Percentiles rank a stretch among this genome's conserved stretches.
phyloP scores from a whole-genome alignment of 2,329 filamentous ascomycete genomes.

The Graphiopsis chlorocephala region DNA sequence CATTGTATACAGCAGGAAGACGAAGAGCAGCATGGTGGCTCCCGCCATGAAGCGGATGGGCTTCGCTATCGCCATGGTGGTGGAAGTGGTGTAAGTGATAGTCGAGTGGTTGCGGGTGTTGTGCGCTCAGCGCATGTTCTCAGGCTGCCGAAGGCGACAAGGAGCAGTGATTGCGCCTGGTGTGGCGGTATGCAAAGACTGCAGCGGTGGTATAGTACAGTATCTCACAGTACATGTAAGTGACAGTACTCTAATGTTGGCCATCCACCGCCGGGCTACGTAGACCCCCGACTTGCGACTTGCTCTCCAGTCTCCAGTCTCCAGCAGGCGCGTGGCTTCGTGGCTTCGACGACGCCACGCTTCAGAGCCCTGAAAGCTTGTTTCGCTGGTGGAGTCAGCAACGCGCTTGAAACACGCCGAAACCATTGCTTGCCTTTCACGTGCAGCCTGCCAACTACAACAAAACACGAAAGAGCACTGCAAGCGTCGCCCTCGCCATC shows the following conservation, averaged over 20 bases:
- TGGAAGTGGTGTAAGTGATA: neutral
- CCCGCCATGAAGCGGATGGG: slow-evolving; percentile 77
- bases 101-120: neutral
- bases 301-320: no score
- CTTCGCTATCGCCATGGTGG: slow-evolving; percentile 76
- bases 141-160: neutral
- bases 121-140: slow-evolving; percentile 14
- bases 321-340: neutral
- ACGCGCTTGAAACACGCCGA: neutral
- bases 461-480: neutral
- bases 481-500: neutral
- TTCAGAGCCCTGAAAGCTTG: slow-evolving; percentile 11
- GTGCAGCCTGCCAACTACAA: neutral
- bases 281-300: neutral
- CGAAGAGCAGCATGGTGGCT: slow-evolving; percentile 67
- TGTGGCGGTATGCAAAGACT: neutral
- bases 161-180: neutral
- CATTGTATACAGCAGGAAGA: slow-evolving; percentile 76
- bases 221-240: no score
- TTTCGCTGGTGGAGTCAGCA: slow-evolving; percentile 5
- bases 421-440: neutral
- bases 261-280: neutral
- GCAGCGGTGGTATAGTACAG: neutral
- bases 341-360: neutral
- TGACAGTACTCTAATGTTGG: neutral